phyloP scores from a whole-genome alignment of 2,329 filamentous ascomycete species.

The Setomelanomma holmii region DNA sequence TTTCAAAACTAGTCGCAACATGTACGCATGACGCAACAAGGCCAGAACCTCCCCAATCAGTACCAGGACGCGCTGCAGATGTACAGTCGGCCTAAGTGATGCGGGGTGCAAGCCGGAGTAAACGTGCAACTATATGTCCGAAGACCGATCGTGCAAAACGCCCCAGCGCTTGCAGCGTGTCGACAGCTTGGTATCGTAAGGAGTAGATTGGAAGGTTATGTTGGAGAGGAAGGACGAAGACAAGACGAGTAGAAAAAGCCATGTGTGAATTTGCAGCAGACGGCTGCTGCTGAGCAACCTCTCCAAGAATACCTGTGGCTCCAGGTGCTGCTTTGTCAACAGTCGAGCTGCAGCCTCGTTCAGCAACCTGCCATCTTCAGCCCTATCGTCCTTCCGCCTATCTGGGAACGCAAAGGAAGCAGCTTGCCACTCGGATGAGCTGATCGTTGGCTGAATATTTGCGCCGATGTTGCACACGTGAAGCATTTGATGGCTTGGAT shows the following conservation, averaged over 20 bases:
- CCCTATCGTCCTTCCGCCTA: slow-evolving; percentile 6
- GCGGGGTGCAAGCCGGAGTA: neutral
- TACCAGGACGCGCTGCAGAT: neutral
- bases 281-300: slow-evolving; percentile 4
- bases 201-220: neutral
- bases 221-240: neutral
- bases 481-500: neutral
- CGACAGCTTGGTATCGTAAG: neutral
- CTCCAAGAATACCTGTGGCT: neutral
- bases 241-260: neutral
- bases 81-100: neutral
- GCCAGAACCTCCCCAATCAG: neutral
- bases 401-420: slow-evolving; percentile 7
- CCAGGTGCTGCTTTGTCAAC: slow-evolving; percentile 14
- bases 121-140: neutral
- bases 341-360: slow-evolving; percentile 12
- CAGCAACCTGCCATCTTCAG: slow-evolving; percentile 15
- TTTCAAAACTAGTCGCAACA: neutral
- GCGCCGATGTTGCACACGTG: neutral
- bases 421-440: neutral
- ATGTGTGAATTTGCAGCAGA: neutral
- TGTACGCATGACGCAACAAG: neutral
- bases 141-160: neutral
- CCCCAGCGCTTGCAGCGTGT: neutral
- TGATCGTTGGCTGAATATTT: slow-evolving; percentile 18